Base-by-base conservation (phyloP, 192 early-diverging fungal species). In the Umbelopsis sp. region DNA sequence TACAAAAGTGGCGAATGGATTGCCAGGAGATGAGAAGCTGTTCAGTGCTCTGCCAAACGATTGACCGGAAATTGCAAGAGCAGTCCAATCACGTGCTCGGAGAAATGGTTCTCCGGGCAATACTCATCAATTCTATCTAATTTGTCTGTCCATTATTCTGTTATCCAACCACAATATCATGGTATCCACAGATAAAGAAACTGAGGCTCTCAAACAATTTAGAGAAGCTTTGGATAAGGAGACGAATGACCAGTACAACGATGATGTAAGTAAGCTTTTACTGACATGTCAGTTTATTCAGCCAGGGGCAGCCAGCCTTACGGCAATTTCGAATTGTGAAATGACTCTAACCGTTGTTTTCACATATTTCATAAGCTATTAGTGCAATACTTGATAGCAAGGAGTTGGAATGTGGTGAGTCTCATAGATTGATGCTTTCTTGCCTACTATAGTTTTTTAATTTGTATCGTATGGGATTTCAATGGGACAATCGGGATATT, bases 351-450 rank as follows among this genome's bases (percentile, higher is more conserved):
- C 27, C 18, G 11, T 61, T 61, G 37, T 6, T 13, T n/a, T 35
- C 0, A 30, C 27, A 25, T n/a, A 61, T 6, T 21, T 61, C 13
- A n/a, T 5, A 35, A 71, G 70, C 16, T 33, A 7, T 11, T 71
- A 1, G 11, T 49, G 2, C 78, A 85, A 25, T 89, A 86, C 66
- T 71, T 85, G 18, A 84, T 89, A 9, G 90, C 90, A 2, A 79
- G 87, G 51, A 83, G 87, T 58, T 87, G 83, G 41, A 83, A 89
- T 47, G 65, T 85, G 69, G 89, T 89, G 87, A 85, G 86, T 84
- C 18, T 25, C 21, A 37, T 22, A 6, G 1, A 16, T 35, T 11
- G 18, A 8, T 46, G 37, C 23, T 47, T 20, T 21, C 65, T 47
- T 41, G 18, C 25, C n/a, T n/a, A 21, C 35, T 12, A 4, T 30